Evolutionary conservation across 768 basidiomycete genomes (phyloP).

Genomic region (Russula compacta): DNA sequence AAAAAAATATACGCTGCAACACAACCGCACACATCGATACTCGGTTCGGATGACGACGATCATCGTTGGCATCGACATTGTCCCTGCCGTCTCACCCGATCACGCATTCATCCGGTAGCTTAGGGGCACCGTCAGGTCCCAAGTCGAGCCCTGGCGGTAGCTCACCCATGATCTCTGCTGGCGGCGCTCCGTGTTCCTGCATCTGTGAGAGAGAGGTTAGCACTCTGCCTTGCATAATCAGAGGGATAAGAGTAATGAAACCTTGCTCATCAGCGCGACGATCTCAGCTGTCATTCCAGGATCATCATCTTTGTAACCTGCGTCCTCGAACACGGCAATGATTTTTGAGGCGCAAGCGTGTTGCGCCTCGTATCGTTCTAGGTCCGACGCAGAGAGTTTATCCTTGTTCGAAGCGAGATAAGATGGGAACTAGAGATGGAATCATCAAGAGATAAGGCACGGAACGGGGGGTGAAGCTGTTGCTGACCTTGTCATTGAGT

Average conservation of each 20-base stretch:
- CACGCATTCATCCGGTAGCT: constrained; percentile 34
- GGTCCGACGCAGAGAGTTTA: constrained; percentile 49
- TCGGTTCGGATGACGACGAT: neutral
- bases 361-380: constrained; percentile 57
- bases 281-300: constrained; percentile 38
- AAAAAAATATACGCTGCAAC: neutral
- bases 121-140: constrained; percentile 46
- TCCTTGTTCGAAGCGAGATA: constrained; percentile 54
- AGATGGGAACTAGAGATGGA: constrained; percentile 51
- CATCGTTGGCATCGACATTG: neutral
- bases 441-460: neutral
- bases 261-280: constrained; percentile 69
- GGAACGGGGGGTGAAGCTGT: neutral
- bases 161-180: constrained; percentile 74
- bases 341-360: constrained; percentile 46
- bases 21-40: neutral
- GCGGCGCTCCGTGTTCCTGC: constrained; percentile 71
- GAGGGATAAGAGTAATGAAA: constrained; percentile 24
- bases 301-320: constrained; percentile 49
- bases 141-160: constrained; percentile 62
- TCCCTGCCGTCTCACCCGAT: constrained; percentile 17
- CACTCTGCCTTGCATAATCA: neutral
- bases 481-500: constrained; percentile 53
- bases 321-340: constrained; percentile 55
- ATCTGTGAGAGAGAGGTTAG: constrained; percentile 38